Conservation (phyloP, 192 early-diverging fungal species). For the Coemansia sp. region DNA sequence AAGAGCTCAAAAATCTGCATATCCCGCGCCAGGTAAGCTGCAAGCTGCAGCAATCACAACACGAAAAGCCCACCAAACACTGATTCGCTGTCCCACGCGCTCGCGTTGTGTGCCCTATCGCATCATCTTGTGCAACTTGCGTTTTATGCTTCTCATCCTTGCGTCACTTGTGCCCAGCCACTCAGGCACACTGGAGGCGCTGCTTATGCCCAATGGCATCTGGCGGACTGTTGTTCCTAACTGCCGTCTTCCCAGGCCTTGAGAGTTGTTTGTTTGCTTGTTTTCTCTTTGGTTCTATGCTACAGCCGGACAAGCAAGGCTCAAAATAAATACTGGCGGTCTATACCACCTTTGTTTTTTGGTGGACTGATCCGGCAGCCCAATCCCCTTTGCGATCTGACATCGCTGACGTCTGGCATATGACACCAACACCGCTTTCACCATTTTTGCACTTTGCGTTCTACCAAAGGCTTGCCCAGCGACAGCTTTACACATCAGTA, state of each 20-base stretch:
- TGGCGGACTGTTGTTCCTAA: neutral
- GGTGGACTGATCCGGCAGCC: neutral
- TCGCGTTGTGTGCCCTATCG: slow-evolving; percentile 13
- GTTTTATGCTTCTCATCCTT: neutral
- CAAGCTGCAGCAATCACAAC: slow-evolving; percentile 29
- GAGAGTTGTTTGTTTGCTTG: neutral
- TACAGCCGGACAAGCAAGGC: neutral
- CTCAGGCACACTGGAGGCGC: neutral
- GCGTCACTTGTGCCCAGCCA: slow-evolving; percentile 1
- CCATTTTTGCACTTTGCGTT: neutral
- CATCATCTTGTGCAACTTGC: slow-evolving; percentile 16
- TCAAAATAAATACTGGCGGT: neutral
- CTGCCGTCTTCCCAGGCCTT: neutral
- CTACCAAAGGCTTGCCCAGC: neutral
- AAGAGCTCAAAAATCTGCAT: slow-evolving; percentile 2
- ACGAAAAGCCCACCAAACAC: slow-evolving; percentile 43
- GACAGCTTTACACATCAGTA: neutral
- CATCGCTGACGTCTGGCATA: neutral
- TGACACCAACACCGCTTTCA: neutral
- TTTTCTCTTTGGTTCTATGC: neutral
- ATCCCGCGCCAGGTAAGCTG: slow-evolving; percentile 4
- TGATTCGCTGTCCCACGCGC: slow-evolving; percentile 8
- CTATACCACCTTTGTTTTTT: neutral
- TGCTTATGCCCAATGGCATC: neutral
- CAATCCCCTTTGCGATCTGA: neutral